Conservation (phyloP, 805 yeast genomes). For the Lipomyces sp. region DNA sequence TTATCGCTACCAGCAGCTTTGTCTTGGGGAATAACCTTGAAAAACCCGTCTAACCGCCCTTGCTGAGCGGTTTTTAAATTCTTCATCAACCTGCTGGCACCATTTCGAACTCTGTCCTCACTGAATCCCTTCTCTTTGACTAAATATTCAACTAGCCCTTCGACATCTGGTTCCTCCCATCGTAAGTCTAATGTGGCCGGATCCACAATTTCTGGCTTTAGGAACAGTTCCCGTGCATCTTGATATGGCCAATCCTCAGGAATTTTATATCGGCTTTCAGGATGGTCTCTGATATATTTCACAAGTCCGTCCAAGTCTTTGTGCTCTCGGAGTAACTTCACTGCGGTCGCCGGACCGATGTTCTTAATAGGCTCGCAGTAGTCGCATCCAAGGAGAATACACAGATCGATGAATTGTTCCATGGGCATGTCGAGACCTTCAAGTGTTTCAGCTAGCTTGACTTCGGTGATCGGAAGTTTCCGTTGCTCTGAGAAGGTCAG, state of each 20-base stretch:
- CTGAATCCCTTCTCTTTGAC: constrained; percentile 87
- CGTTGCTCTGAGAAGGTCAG: constrained; percentile 93
- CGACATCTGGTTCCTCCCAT: constrained; percentile 89
- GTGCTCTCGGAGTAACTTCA: constrained; percentile 84
- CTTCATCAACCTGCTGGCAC: constrained; percentile 82
- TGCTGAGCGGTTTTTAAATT: constrained; percentile 85
- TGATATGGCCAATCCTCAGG: constrained; percentile 95
- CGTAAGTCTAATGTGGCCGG: constrained; percentile 69
- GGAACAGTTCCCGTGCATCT: constrained; percentile 83
- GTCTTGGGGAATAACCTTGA: constrained; percentile 63
- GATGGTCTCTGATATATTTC: constrained; percentile 52
- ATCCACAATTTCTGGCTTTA: constrained; percentile 76
- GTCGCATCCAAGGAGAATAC: constrained; percentile 95
- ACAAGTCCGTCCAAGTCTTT: constrained; percentile 79
- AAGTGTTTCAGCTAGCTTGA: constrained; percentile 66
- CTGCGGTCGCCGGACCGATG: constrained; percentile 94
- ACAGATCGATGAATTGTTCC: constrained; percentile 79
- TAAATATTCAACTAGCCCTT: constrained; percentile 80
- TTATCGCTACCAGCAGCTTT: constrained; percentile 43
- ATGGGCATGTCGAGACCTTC: constrained; percentile 64
- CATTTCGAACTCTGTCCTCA: constrained; percentile 88
- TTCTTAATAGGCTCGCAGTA: constrained; percentile 95
- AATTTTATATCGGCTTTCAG: constrained; percentile 70
- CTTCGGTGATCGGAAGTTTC: constrained; percentile 89
- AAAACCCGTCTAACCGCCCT: constrained; percentile 80